Percentiles rank a stretch among this genome's conserved stretches.
Conservation (phyloP, 2,329 filamentous ascomycete genomes). For the Sclerotiophoma versabilis region DNA sequence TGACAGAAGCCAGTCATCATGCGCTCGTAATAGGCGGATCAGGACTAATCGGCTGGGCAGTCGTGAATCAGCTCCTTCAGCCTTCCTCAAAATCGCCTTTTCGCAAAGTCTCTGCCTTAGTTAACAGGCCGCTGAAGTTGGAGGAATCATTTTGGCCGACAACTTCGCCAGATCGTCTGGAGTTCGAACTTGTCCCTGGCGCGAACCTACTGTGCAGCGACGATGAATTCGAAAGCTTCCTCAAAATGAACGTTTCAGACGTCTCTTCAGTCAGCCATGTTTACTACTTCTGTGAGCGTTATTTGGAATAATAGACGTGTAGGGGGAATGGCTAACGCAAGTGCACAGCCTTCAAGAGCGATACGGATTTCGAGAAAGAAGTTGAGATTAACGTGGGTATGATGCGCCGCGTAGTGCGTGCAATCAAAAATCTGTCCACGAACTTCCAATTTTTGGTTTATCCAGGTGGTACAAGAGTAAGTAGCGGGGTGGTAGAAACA, state of each 20-base stretch:
- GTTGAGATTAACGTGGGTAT: conserved; percentile 40
- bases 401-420: conserved; percentile 44
- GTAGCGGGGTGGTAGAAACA: background rate
- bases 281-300: conserved; percentile 45
- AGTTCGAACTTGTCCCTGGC: conserved; percentile 43
- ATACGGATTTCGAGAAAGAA: conserved; percentile 20
- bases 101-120: conserved; percentile 47
- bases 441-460: conserved; percentile 44
- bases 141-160: conserved; percentile 48
- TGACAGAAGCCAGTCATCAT: conserved; percentile 24
- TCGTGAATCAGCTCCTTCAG: conserved; percentile 47
- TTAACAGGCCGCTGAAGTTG: conserved; percentile 46
- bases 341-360: conserved; percentile 27
- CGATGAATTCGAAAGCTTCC: conserved; percentile 24
- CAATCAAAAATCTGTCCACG: conserved; percentile 36
- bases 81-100: conserved; percentile 43
- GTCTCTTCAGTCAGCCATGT: conserved; percentile 45
- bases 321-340: background rate
- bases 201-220: conserved; percentile 41
- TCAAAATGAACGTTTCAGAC: conserved; percentile 38
- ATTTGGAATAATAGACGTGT: background rate
- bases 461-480: conserved; percentile 40
- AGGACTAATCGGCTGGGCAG: conserved; percentile 53
- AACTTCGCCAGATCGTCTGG: conserved; percentile 7
- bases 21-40: conserved; percentile 52